These are phyloP conservation scores for Emericellopsis terricola DNA, from an alignment of 495 filamentous ascomycete genomes.

Conservation along the genomic window DNA sequence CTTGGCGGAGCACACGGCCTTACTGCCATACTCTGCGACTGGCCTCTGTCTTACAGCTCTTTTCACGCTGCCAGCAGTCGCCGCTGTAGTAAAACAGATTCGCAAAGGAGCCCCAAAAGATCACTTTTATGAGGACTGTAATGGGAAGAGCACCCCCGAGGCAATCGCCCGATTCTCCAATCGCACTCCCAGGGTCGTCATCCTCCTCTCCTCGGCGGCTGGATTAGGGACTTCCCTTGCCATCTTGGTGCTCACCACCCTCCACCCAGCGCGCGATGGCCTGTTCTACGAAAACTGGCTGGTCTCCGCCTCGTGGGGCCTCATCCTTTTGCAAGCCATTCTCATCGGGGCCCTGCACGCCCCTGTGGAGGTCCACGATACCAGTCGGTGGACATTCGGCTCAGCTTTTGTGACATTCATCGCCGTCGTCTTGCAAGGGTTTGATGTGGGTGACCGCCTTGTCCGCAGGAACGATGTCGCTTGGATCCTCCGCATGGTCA, in stretches of 20 bases:
- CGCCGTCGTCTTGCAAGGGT: constrained; percentile 20
- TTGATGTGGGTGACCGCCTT: constrained; percentile 9
- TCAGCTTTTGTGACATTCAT: constrained; percentile 21
- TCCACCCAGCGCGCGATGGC: constrained; percentile 6
- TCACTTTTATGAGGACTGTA: constrained; percentile 39
- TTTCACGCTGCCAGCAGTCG: constrained; percentile 17
- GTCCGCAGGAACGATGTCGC: background rate
- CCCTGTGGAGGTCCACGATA: constrained; percentile 25
- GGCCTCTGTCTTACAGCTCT: constrained; percentile 17
- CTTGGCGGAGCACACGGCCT: background rate
- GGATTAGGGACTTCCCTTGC: constrained; percentile 28
- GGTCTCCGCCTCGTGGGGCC: constrained; percentile 10
- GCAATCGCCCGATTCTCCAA: constrained; percentile 33
- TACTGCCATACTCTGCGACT: constrained; percentile 1
- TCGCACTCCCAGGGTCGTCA: constrained; percentile 24
- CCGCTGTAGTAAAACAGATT: constrained; percentile 11
- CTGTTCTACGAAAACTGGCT: constrained; percentile 23
- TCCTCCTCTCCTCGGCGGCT: constrained; percentile 22
- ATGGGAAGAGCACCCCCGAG: constrained; percentile 40
- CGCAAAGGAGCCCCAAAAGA: constrained; percentile 13
- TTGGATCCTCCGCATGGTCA: constrained; percentile 18
- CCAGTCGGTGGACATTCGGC: constrained; percentile 25
- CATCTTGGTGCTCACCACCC: constrained; percentile 21
- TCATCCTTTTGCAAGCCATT: constrained; percentile 28
- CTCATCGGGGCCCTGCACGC: constrained; percentile 21